Conservation (phyloP, 2,329 filamentous ascomycete genomes). For the Stemphylium vesicarium region DNA sequence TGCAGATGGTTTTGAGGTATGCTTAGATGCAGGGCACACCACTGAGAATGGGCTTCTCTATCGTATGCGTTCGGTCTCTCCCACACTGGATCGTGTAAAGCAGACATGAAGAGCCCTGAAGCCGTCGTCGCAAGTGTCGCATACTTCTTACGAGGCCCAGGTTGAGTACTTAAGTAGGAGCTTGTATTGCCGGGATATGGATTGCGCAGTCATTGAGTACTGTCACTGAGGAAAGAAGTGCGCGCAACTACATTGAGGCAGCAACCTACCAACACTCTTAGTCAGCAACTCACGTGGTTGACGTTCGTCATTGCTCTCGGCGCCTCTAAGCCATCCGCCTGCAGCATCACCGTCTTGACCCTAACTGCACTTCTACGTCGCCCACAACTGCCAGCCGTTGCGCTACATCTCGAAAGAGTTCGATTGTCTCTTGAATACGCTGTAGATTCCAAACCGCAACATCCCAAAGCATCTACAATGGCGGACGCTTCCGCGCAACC, state of each 20-base stretch:
- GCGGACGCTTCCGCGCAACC: constrained; percentile 72
- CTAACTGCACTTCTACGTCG: constrained; percentile 7
- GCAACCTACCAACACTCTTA: constrained; percentile 3
- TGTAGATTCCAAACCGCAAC: constrained; percentile 5
- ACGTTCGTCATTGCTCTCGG: constrained; percentile 25
- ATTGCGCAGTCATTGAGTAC: too few relatives aligned
- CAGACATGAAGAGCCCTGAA: neutral
- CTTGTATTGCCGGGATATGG: neutral
- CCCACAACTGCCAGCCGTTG: neutral
- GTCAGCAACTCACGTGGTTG: constrained; percentile 18
- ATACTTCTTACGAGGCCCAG: too few relatives aligned
- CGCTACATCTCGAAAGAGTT: neutral
- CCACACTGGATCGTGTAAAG: neutral
- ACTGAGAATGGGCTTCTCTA: neutral
- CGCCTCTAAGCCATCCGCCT: constrained; percentile 22
- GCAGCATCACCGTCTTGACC: constrained; percentile 11
- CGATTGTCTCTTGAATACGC: neutral
- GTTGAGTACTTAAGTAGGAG: neutral
- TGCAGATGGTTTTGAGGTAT: too few relatives aligned
- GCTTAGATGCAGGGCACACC: too few relatives aligned
- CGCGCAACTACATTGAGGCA: too few relatives aligned
- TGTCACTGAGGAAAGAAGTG: too few relatives aligned
- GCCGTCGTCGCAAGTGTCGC: too few relatives aligned
- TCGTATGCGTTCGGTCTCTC: neutral
- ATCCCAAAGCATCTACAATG: constrained; percentile 57